A percentile compares a stretch with the other conserved stretches of the same genome.
These are phyloP conservation scores for Microsporum ferrugineum DNA, from an alignment of 2,329 filamentous ascomycete genomes.

Conservation along the genomic window DNA sequence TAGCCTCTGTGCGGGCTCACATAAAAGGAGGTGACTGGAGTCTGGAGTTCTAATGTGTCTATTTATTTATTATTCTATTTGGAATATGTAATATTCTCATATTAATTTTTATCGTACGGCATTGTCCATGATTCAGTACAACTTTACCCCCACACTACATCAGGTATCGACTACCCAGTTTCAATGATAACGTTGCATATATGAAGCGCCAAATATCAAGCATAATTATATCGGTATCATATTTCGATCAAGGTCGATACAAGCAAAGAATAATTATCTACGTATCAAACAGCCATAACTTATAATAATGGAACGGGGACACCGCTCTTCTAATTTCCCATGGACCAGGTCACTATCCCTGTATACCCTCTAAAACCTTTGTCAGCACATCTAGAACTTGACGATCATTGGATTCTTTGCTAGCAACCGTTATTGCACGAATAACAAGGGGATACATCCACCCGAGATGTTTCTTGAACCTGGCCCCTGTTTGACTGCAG, in stretches of 20 bases:
- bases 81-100: not conserved
- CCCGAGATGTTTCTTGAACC: slow-evolving; percentile 61
- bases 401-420: slow-evolving; percentile 30
- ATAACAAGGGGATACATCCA: slow-evolving; percentile 63
- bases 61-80: not conserved
- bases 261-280: not conserved
- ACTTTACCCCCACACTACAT: not conserved
- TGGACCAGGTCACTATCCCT: not conserved
- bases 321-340: not conserved
- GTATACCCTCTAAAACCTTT: slow-evolving; percentile 42
- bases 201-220: not conserved
- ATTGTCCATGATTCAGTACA: not conserved
- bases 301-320: not conserved
- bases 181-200: not conserved
- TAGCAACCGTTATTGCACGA: slow-evolving; percentile 28
- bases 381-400: slow-evolving; percentile 40
- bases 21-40: not conserved
- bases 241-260: not conserved
- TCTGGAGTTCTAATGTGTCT: not conserved
- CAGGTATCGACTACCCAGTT: not conserved
- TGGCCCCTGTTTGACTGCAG: not conserved
- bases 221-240: not conserved
- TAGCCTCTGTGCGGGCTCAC: not conserved
- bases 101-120: not conserved
- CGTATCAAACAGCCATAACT: not conserved